Conservation (phyloP, 345 rosid species). For the Fremontodendron californicum region DNA sequence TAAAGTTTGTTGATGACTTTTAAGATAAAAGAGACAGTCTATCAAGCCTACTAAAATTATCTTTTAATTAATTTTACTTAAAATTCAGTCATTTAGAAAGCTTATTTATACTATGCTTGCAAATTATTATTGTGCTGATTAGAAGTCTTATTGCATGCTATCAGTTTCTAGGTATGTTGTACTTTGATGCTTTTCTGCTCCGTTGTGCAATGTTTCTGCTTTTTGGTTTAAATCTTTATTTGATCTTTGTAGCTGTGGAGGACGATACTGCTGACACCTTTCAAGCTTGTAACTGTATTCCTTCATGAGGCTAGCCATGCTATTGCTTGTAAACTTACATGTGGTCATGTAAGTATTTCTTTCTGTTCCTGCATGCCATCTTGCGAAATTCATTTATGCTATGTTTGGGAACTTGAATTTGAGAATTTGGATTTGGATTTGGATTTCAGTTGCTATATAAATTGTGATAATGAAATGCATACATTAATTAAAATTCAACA, state of each 20-base stretch:
- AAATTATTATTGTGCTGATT: neutral
- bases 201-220: neutral
- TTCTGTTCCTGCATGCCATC: neutral
- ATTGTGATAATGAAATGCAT: too few relatives aligned
- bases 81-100: neutral
- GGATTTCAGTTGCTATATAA: too few relatives aligned
- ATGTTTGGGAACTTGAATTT: too few relatives aligned
- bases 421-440: too few relatives aligned
- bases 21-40: neutral
- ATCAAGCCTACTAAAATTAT: neutral
- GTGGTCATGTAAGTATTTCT: conserved; percentile 49
- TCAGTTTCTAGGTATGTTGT: neutral
- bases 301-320: conserved; percentile 77
- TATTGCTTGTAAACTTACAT: conserved; percentile 66
- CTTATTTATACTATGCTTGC: neutral
- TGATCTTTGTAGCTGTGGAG: conserved; percentile 49
- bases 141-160: neutral
- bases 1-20: conserved; percentile 1
- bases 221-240: conserved; percentile 12
- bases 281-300: conserved; percentile 66
- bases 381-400: neutral
- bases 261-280: conserved; percentile 54
- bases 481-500: too few relatives aligned
- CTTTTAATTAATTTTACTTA: neutral
- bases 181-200: neutral